These are phyloP conservation scores for Blastomyces gilchristii DNA, from an alignment of 2,329 filamentous ascomycete species.

Conservation along the genomic window DNA sequence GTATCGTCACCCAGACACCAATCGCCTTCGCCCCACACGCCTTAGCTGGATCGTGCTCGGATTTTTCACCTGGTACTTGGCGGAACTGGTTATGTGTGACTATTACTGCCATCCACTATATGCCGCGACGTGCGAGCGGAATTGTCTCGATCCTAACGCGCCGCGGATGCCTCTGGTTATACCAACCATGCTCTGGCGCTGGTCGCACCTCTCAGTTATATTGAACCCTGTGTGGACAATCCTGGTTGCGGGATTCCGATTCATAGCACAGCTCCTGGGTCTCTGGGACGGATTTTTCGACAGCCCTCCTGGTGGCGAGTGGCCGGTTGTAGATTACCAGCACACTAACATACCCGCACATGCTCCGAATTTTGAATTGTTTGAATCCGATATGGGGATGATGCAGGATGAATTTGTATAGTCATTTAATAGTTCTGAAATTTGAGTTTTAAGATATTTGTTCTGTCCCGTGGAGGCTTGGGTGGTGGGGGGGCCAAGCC, in stretches of 20 bases:
- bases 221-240: constrained; percentile 22
- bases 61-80: constrained; percentile 40
- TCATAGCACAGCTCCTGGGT: constrained; percentile 29
- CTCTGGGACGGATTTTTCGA: constrained; percentile 37
- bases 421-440: neutral
- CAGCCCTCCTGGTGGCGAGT: constrained; percentile 6
- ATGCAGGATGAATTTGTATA: constrained; percentile 13
- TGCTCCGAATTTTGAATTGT: constrained; percentile 1
- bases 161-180: constrained; percentile 47
- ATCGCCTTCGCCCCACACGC: constrained; percentile 27
- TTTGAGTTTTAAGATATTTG: neutral
- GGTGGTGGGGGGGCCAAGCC: neutral
- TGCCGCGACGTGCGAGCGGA: constrained; percentile 40
- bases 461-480: neutral
- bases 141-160: constrained; percentile 42
- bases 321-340: neutral
- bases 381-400: constrained; percentile 9
- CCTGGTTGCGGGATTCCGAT: constrained; percentile 22
- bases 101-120: constrained; percentile 43
- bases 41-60: constrained; percentile 33
- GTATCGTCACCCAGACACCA: constrained; percentile 21
- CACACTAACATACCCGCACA: neutral
- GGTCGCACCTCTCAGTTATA: constrained; percentile 29
- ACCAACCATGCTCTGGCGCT: constrained; percentile 44
- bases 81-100: constrained; percentile 41